Base-by-base conservation (phyloP, 352 stramenopile species). In the Pilasporangium apinafurcum region DNA sequence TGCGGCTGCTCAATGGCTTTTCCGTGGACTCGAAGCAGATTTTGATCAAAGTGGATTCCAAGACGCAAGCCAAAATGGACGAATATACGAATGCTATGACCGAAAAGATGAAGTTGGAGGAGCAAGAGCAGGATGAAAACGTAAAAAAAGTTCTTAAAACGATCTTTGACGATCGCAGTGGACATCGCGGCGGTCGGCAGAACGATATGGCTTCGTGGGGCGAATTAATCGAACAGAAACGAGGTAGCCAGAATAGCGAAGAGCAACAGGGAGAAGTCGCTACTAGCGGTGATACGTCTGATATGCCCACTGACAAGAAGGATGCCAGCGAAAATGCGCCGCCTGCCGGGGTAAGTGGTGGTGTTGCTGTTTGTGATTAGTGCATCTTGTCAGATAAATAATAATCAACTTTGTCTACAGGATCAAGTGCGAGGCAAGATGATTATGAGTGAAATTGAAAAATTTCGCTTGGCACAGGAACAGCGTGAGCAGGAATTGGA, bases 361-460 rank as follows among this genome's bases (percentile, higher is more conserved):
- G 3, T 14, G 9, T 3, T 10, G 33, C n/a, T 10, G 2, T 12
- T 7, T 26, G 8, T 27, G 10, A 6, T 27, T 2, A 8, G 3
- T n/a, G n/a, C n/a, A n/a, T n/a, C n/a, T n/a, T n/a, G n/a, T n/a
- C n/a, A n/a, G n/a, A n/a, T n/a, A n/a, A n/a, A n/a, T n/a, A n/a
- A n/a, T n/a, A n/a, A n/a, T n/a, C n/a, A n/a, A n/a, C n/a, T n/a
- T n/a, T n/a, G n/a, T n/a, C 8, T 43, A 13, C 36, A 69, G 59
- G 51, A 55, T 18, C 35, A 62, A 31, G 48, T 68, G 5, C 61
- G 60, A 5, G 51, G 63, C 20, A 52, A 56, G 26, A 77, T 70
- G 58, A 68, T 77, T 24, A 48, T 68, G 44, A 67, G 41, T 16
- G 65, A 67, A 41, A 63, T 77, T 18, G 65, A 68, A 30, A 77